Conservation (phyloP, 345 rosid species). For the Bruguiera gymnorhiza region DNA sequence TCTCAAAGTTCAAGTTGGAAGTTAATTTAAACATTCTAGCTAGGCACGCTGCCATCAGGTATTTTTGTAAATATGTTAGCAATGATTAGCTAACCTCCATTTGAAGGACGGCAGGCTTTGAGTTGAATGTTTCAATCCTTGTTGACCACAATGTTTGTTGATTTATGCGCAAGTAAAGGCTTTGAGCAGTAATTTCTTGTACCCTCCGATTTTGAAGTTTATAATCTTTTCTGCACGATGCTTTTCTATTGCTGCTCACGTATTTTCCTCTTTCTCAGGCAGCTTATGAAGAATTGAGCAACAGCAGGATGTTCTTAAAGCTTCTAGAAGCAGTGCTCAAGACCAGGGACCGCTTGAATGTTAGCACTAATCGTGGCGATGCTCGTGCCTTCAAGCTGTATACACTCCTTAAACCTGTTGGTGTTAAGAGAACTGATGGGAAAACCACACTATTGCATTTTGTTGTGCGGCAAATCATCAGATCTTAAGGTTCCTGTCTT, state of each 20-base stretch:
- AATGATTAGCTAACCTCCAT: no score
- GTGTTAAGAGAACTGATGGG: constrained; percentile 83
- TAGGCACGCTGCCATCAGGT: no score
- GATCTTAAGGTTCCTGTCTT: constrained; percentile 69
- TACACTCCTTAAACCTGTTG: constrained; percentile 82
- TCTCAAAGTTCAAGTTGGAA: no score
- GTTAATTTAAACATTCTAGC: no score
- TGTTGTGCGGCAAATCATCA: constrained; percentile 83
- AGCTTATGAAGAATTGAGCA: constrained; percentile 74
- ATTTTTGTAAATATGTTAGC: no score
- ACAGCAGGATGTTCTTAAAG: constrained; percentile 77
- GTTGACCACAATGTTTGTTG: no score
- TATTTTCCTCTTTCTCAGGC: constrained; percentile 38
- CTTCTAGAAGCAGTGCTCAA: constrained; percentile 91
- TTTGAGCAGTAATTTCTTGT: no score
- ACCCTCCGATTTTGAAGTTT: not conserved
- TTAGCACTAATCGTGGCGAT: constrained; percentile 88
- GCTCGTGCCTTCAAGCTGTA: constrained; percentile 97
- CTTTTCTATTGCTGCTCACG: constrained; percentile 3
- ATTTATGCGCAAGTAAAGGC: no score
- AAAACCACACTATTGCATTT: constrained; percentile 88
- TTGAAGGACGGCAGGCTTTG: no score
- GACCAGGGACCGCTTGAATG: constrained; percentile 92
- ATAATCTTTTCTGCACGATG: not conserved
- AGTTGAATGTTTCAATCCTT: no score